A percentile compares a stretch with the other conserved stretches of the same genome.
Evolutionary conservation across 805 yeast species (phyloP).

Genomic region (Suhomyces vadensis): DNA sequence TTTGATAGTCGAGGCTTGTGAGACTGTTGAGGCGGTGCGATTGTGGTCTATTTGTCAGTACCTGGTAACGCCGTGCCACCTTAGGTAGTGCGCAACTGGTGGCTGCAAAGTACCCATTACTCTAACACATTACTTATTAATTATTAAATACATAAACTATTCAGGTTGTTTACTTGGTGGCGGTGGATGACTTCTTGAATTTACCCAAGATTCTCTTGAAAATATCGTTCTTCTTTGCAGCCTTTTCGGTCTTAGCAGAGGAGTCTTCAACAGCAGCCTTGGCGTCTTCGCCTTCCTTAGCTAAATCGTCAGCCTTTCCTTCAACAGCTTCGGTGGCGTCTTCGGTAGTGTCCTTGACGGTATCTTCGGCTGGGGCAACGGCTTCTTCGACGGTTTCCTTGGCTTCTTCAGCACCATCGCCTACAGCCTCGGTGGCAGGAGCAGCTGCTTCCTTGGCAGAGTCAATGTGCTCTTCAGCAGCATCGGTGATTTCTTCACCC

Average conservation of each 20-base stretch:
- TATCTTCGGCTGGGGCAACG: slow-evolving; percentile 5
- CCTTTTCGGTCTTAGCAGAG: slow-evolving; percentile 30
- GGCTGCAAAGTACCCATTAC: slow-evolving; percentile 2
- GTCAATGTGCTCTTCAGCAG: slow-evolving; percentile 6
- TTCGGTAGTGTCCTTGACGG: slow-evolving; percentile 9
- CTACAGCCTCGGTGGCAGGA: slow-evolving; percentile 9
- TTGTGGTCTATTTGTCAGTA: too few relatives aligned
- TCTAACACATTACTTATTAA: slow-evolving; percentile 5
- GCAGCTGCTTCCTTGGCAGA: slow-evolving; percentile 9
- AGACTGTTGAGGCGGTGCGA: too few relatives aligned
- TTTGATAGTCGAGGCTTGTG: too few relatives aligned
- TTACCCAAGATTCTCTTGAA: slow-evolving; percentile 38
- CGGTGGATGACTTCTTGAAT: slow-evolving; percentile 32
- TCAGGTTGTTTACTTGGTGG: slow-evolving; percentile 5
- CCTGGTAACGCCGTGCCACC: too few relatives aligned
- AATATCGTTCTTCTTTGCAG: slow-evolving; percentile 38
- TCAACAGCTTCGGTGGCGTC: slow-evolving; percentile 12
- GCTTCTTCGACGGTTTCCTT: slow-evolving; percentile 14
- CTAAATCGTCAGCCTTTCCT: slow-evolving; percentile 11
- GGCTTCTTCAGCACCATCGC: slow-evolving; percentile 11
- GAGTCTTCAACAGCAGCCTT: slow-evolving; percentile 31
- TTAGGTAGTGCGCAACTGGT: not conserved
- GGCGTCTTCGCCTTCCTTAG: slow-evolving; percentile 24
- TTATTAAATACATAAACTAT: slow-evolving; percentile 4
- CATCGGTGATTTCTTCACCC: slow-evolving; percentile 8